Evolutionary conservation across 306 rosid species (phyloP).

Genomic region (Vigna radiata): DNA sequence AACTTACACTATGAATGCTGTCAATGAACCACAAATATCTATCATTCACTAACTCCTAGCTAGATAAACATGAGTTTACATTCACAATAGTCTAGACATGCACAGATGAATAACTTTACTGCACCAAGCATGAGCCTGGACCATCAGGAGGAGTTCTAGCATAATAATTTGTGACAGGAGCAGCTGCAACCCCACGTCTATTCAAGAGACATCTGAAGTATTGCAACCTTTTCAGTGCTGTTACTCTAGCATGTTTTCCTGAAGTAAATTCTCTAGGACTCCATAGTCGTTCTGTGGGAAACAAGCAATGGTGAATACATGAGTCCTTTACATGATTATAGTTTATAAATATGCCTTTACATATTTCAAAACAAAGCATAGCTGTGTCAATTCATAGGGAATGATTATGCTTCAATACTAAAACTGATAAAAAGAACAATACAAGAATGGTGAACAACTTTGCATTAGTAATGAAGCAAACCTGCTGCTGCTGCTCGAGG

Average conservation of each 20-base stretch:
- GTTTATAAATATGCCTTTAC: too few species aligned
- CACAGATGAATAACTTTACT: constrained; percentile 47
- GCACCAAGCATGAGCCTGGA: constrained; percentile 86
- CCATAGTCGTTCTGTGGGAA: constrained; percentile 81
- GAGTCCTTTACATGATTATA: too few species aligned
- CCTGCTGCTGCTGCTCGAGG: constrained; percentile 99
- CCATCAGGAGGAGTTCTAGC: constrained; percentile 76
- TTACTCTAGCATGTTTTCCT: constrained; percentile 39
- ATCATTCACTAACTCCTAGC: constrained; percentile 5
- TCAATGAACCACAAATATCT: constrained; percentile 21
- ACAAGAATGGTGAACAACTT: neutral
- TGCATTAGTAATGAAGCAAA: constrained; percentile 41
- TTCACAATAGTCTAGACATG: constrained; percentile 1
- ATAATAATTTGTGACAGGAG: constrained; percentile 71
- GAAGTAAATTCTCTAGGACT: constrained; percentile 59
- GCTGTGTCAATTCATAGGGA: too few species aligned
- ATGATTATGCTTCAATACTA: neutral
- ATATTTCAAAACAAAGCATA: too few species aligned
- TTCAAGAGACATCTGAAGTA: constrained; percentile 92
- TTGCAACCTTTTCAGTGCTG: constrained; percentile 69
- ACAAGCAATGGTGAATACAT: neutral
- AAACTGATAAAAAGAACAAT: neutral
- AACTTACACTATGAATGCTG: constrained; percentile 42
- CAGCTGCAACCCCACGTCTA: constrained; percentile 82
- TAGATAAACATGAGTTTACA: constrained; percentile 2